Evolutionary conservation across 257 asterid species (phyloP), one percentile per base, ranked within the genome.

Genomic region (Ehretia macrophylla): DNA sequence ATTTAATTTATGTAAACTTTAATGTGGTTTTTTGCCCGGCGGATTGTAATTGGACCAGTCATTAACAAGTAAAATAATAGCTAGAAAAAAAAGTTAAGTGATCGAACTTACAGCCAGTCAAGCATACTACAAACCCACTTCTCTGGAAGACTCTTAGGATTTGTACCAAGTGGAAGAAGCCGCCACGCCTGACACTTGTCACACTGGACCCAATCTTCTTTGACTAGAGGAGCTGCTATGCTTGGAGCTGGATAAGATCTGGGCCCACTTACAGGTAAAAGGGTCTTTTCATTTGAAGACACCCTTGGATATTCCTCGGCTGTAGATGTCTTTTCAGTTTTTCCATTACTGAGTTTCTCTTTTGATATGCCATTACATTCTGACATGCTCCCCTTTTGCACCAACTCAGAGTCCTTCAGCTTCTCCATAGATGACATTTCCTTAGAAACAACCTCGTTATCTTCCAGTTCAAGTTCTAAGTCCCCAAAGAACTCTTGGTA

Each of bases 81-180:
- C 51, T 37, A 58, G 37, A 60, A 14, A 20, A 11, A 38, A n/a
- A n/a, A n/a, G n/a, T 18, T 22, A 22, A 20, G 59, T 59, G 60
- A 68, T 22, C 63, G 63, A 71, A 89, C 99, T 93, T 86, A 93
- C 97, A 93, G 90, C 99, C 99, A 89, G 65, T 78, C 70, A 58
- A 89, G 99, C 99, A 86, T 86, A 74, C 83, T 85, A 67, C 99
- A 93, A 48, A 73, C 59, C 99, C 99, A 93, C 76, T 85, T 87
- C 65, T 93, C 81, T 16, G 97, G 95, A 69, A 93, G 97, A 74
- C 85, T 81, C 53, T 62, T 62, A 38, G 97, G 96, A 73, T 89
- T 81, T 63, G 76, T 89, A 51, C 87, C 97, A 64, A 75, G 95
- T 56, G 99, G 99, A 72, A 93, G 92, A 71, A 93, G 87, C 68